Conservation (phyloP, 257 asterid species). For the Solanum corneliomulleri region DNA sequence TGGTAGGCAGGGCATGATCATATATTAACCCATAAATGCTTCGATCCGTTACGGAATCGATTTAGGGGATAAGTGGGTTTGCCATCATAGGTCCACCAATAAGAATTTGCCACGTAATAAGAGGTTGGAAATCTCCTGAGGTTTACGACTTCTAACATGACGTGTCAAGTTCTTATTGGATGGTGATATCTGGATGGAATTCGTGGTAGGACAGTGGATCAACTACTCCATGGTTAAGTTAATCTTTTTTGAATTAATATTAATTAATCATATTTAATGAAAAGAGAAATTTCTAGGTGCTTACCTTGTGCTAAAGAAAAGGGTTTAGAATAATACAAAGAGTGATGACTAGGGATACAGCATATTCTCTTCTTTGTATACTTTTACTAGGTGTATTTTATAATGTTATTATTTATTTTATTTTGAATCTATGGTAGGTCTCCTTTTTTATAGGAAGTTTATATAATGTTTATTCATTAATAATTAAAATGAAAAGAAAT, state of each 20-base stretch:
- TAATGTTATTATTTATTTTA: not conserved
- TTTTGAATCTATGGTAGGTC: not conserved
- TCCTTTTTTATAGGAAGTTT: not conserved
- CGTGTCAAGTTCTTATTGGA: not conserved
- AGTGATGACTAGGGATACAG: slow-evolving; percentile 2
- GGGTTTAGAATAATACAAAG: not conserved
- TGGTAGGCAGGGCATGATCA: not conserved
- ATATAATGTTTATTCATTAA: not conserved
- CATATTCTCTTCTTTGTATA: slow-evolving; percentile 19
- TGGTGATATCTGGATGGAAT: no score
- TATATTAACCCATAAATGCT: not conserved
- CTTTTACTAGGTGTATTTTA: not conserved
- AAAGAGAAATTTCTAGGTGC: slow-evolving; percentile 23
- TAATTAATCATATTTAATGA: not conserved
- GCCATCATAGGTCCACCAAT: not conserved
- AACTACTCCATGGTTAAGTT: not conserved
- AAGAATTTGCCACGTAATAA: not conserved
- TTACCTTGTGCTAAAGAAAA: slow-evolving; percentile 6
- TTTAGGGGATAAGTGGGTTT: not conserved
- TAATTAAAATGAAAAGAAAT: not conserved
- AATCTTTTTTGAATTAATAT: not conserved
- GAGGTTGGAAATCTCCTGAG: not conserved
- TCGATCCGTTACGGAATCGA: not conserved
- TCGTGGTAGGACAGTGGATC: not conserved
- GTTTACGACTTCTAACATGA: not conserved